These are phyloP conservation scores for Millerozyma acaciae DNA, from an alignment of 805 yeast species.

Conservation along the genomic window DNA sequence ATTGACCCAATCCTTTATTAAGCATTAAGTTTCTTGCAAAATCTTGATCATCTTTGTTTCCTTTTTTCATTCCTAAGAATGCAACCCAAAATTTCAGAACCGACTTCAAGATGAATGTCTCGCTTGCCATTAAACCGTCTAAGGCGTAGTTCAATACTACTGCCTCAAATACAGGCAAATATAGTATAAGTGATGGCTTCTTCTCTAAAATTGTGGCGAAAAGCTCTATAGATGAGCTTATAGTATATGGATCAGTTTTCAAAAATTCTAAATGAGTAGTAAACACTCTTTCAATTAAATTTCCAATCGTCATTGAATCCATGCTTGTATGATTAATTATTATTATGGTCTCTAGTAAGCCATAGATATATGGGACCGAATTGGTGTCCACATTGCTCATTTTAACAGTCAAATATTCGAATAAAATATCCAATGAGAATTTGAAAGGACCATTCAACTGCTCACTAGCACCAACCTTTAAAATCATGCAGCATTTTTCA, in stretches of 20 bases:
- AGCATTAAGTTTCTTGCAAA: slow-evolving; percentile 19
- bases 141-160: slow-evolving; percentile 28
- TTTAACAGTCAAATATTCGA: slow-evolving; percentile 37
- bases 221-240: slow-evolving; percentile 50
- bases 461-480: slow-evolving; percentile 65
- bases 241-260: slow-evolving; percentile 54
- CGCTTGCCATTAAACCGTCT: slow-evolving; percentile 42
- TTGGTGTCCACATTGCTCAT: slow-evolving; percentile 21
- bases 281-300: slow-evolving; percentile 37
- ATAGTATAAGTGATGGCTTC: slow-evolving; percentile 46
- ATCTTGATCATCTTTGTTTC: slow-evolving; percentile 40
- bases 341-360: slow-evolving; percentile 43
- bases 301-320: slow-evolving; percentile 27
- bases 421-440: slow-evolving; percentile 37
- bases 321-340: slow-evolving; percentile 31
- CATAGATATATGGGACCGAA: slow-evolving; percentile 42
- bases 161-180: slow-evolving; percentile 20
- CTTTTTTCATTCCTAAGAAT: slow-evolving; percentile 44
- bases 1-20: slow-evolving; percentile 19
- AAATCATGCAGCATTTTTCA: slow-evolving; percentile 60
- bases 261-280: slow-evolving; percentile 31
- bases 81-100: slow-evolving; percentile 53
- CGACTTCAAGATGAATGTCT: slow-evolving; percentile 52
- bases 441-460: slow-evolving; percentile 63
- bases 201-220: slow-evolving; percentile 47